Base-by-base conservation (phyloP, 2,329 filamentous ascomycete genomes). In the Stemphylium beticola region DNA sequence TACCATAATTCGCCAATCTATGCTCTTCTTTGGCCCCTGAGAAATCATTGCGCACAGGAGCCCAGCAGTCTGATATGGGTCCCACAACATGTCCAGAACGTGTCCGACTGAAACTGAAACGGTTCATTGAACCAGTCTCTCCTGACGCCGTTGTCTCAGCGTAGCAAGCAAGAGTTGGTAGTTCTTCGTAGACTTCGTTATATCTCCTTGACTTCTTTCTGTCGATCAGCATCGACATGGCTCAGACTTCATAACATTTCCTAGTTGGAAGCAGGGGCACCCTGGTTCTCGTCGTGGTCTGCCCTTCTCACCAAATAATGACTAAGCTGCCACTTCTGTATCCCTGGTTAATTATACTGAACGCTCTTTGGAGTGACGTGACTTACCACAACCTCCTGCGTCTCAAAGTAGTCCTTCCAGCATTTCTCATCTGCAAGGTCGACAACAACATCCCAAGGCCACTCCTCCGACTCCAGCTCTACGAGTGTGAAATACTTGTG, bases 361-460 rank as follows among this genome's bases (percentile, higher is more conserved):
- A 29, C 11, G 7, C 2, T 29, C 2, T 15, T 18, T 34, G 12
- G n/a, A 17, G 20, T 29, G 18, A 26, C n/a, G 11, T 14, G 3
- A 55, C 60, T 15, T 53, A 62, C 61, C 33, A 62, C 60, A 9
- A 49, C 45, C 9, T 32, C 29, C 26, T 61, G 57, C 2, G 24
- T 20, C 37, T 64, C 61, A 33, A 64, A 64, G 14, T 53, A 64
- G 6, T 51, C 20, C 22, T 46, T 46, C 61, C 61, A 64, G 7
- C 50, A 36, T 15, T 43, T 17, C 14, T 55, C 46, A 10, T 62
- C 50, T 1, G 55, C 57, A 46, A 64, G 50, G 7, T 57, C 55
- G 40, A 64, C 32, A n/a, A 64, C 50, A 29, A 49, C 52, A 22
- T 61, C 61, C 61, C 61, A 64, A 10, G 60, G 61, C 60, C 57